Evolutionary conservation across 805 yeast species (phyloP).

Genomic region (Torulaspora microellipsoides): DNA sequence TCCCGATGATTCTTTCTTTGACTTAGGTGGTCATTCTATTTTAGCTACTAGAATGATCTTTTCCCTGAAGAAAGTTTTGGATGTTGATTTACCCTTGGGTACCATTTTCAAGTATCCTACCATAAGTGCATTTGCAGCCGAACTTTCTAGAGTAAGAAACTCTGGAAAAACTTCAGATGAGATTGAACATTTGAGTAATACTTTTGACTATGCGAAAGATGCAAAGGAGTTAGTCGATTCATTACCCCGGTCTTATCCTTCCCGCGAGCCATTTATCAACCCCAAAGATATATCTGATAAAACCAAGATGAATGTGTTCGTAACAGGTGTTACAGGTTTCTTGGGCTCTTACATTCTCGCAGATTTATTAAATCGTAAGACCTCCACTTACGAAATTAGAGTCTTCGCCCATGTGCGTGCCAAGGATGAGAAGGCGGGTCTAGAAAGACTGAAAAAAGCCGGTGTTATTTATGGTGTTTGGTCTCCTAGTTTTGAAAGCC

Average conservation of each 20-base stretch:
- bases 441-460: constrained; percentile 69
- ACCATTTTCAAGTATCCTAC: constrained; percentile 89
- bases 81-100: constrained; percentile 83
- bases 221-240: constrained; percentile 51
- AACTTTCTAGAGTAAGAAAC: constrained; percentile 54
- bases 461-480: constrained; percentile 72
- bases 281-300: constrained; percentile 26
- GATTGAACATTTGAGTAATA: constrained; percentile 20
- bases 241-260: constrained; percentile 44
- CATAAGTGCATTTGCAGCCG: constrained; percentile 68
- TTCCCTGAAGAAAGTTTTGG: constrained; percentile 72
- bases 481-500: constrained; percentile 50
- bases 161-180: constrained; percentile 38
- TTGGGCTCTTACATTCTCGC: constrained; percentile 84
- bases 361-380: constrained; percentile 61
- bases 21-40: constrained; percentile 96
- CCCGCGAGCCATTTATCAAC: constrained; percentile 34
- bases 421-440: constrained; percentile 55
- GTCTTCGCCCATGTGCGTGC: constrained; percentile 93
- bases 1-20: constrained; percentile 87
- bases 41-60: constrained; percentile 96
- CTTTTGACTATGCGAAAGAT: constrained; percentile 60
- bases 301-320: constrained; percentile 54
- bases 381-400: constrained; percentile 41
- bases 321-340: constrained; percentile 97